Evolutionary conservation across 2,329 filamentous ascomycete species (phyloP).

Genomic region (Aspergillus fijiensis): DNA sequence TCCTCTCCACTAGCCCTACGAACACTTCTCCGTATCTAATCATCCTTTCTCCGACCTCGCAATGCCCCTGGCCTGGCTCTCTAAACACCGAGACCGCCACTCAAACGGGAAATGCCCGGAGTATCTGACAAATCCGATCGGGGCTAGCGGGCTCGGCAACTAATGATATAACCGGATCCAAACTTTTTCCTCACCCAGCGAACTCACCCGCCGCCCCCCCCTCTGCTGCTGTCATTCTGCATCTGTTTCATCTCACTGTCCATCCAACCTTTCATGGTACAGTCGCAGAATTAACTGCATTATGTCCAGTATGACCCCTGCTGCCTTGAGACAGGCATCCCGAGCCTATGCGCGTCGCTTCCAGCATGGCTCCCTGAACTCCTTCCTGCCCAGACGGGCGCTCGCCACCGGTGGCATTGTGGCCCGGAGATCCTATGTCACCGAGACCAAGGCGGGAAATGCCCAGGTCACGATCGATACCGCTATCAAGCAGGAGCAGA

Average conservation of each 20-base stretch:
- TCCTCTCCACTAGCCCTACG: no score
- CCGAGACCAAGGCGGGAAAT: constrained; percentile 67
- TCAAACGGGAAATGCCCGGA: constrained; percentile 17
- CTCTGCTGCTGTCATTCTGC: constrained; percentile 10
- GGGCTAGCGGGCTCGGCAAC: constrained; percentile 24
- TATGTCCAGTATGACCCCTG: constrained; percentile 67
- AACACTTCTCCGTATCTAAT: no score
- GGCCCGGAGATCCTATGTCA: constrained; percentile 70
- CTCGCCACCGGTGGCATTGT: constrained; percentile 32
- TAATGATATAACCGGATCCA: constrained; percentile 29
- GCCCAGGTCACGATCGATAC: constrained; percentile 80
- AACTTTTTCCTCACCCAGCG: constrained; percentile 27
- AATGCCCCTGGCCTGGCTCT: not conserved
- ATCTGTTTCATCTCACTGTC: constrained; percentile 21
- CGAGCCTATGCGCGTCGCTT: constrained; percentile 55
- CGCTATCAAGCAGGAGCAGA: constrained; percentile 82
- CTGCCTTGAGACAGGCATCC: constrained; percentile 73
- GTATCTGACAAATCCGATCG: constrained; percentile 27
- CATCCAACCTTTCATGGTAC: constrained; percentile 24
- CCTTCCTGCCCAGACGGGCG: constrained; percentile 40
- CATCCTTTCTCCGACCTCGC: not conserved
- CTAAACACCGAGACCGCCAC: constrained; percentile 14
- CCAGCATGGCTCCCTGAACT: constrained; percentile 38
- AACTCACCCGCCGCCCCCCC: constrained; percentile 6
- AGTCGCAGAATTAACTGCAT: constrained; percentile 24